phyloP scores from a whole-genome alignment of 495 filamentous ascomycete species.

The Cercophora samala region DNA sequence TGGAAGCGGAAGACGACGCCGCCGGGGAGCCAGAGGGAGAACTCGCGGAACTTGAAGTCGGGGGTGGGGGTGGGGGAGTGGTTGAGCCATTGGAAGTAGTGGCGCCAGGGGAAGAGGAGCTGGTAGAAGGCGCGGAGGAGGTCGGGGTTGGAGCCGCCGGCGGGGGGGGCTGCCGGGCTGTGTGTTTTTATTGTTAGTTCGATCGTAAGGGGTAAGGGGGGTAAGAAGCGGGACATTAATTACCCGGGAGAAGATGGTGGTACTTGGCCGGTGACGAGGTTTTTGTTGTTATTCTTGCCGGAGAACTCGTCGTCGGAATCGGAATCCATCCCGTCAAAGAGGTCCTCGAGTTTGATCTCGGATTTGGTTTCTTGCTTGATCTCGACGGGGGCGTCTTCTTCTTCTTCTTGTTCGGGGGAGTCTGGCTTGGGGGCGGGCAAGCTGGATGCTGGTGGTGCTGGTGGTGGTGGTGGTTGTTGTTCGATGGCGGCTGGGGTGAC shows the following conservation, averaged over 20 bases:
- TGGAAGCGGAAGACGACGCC: slow-evolving; percentile 92
- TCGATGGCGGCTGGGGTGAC: background rate
- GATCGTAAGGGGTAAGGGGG: background rate
- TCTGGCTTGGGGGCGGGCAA: background rate
- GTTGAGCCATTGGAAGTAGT: slow-evolving; percentile 97
- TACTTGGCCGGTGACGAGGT: slow-evolving; percentile 29
- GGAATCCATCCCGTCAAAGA: slow-evolving; percentile 75
- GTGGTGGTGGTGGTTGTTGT: background rate
- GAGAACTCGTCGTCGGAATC: slow-evolving; percentile 76
- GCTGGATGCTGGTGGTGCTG: background rate
- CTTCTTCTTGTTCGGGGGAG: background rate
- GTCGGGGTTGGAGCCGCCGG: slow-evolving; percentile 63
- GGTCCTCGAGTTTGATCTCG: slow-evolving; percentile 70
- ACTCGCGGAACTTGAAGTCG: slow-evolving; percentile 91
- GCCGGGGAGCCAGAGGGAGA: slow-evolving; percentile 86
- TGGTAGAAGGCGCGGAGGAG: slow-evolving; percentile 91
- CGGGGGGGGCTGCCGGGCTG: slow-evolving; percentile 20
- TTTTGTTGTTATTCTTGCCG: slow-evolving; percentile 41
- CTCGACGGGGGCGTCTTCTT: slow-evolving; percentile 14
- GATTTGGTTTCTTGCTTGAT: slow-evolving; percentile 28
- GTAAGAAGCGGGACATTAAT: slow-evolving; percentile 2
- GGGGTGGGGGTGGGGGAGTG: slow-evolving; percentile 80
- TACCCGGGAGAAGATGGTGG: slow-evolving; percentile 36
- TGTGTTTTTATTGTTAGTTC: background rate
- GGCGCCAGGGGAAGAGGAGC: slow-evolving; percentile 91